phyloP scores from a whole-genome alignment of 345 rosid species.

The Hypericum androsaemum region DNA sequence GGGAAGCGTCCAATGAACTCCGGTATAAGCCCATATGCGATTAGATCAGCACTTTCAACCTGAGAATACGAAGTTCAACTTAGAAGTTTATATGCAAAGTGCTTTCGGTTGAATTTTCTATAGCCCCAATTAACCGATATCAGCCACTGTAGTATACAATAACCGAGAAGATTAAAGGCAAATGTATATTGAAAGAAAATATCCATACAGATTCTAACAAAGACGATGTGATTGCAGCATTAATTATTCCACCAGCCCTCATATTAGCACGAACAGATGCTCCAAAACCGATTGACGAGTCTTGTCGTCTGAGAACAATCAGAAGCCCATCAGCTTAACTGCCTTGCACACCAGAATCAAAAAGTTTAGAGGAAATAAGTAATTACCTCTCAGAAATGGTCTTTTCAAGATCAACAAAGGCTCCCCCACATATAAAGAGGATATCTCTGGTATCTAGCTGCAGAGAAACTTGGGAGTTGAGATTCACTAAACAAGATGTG shows the following conservation, averaged over 20 bases:
- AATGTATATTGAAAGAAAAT: neutral
- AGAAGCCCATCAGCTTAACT: conserved; percentile 8
- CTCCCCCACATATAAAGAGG: conserved; percentile 95
- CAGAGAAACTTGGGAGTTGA: conserved; percentile 10
- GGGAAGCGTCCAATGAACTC: conserved; percentile 97
- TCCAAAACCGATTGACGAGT: conserved; percentile 94
- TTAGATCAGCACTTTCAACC: conserved; percentile 91
- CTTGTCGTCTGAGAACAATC: conserved; percentile 59
- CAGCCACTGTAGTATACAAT: too few species aligned
- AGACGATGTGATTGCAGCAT: conserved; percentile 70
- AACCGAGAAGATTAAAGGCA: too few species aligned
- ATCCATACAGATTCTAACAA: conserved; percentile 75
- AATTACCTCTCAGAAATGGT: conserved; percentile 86
- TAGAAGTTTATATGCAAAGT: conserved; percentile 3
- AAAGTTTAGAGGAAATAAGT: conserved; percentile 1
- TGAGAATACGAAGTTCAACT: conserved; percentile 23
- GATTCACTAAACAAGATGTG: neutral
- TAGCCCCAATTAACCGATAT: too few species aligned
- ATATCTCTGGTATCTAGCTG: conserved; percentile 94
- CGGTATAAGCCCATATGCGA: conserved; percentile 94
- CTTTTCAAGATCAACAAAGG: conserved; percentile 85
- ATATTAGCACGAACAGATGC: conserved; percentile 96
- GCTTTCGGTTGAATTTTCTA: too few species aligned
- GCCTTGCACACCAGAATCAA: conserved; percentile 5
- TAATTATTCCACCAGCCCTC: conserved; percentile 59